A percentile compares a stretch with the other conserved stretches of the same genome.
Conservation (phyloP, 73 alveolate genomes). For the Symbiodinium pilosum region DNA sequence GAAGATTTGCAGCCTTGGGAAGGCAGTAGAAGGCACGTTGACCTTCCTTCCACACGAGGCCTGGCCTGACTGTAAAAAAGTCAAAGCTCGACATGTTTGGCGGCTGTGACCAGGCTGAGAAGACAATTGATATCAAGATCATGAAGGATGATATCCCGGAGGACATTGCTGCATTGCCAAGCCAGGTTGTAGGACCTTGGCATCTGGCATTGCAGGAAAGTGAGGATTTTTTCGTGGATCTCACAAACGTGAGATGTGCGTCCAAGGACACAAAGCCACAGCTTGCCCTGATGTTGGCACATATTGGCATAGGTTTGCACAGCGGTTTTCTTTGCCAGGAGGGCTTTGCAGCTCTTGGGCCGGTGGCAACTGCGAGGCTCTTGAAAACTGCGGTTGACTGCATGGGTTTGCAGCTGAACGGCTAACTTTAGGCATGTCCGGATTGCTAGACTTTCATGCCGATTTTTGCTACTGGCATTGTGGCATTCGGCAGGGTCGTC, state of each 20-base stretch:
- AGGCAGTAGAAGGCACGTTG: conserved; percentile 72
- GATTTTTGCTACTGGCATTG: neutral
- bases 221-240: conserved; percentile 84
- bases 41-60: conserved; percentile 77
- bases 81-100: conserved; percentile 10
- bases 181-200: too few species aligned
- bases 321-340: conserved; percentile 2
- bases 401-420: neutral
- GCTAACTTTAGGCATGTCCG: too few species aligned
- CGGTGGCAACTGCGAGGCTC: conserved; percentile 57
- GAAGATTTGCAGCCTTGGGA: too few species aligned
- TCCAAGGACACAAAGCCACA: conserved; percentile 25
- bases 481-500: conserved; percentile 36
- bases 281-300: too few species aligned
- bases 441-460: neutral
- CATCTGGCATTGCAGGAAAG: conserved; percentile 43
- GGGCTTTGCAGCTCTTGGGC: conserved; percentile 77
- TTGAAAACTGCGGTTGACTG: too few species aligned
- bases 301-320: neutral
- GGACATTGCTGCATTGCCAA: too few species aligned
- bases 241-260: conserved; percentile 40
- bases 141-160: conserved; percentile 54
- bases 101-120: conserved; percentile 17
- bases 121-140: conserved; percentile 38
- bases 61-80: too few species aligned